These are phyloP conservation scores for Amaranthus cruentus DNA, from an alignment of 148 eudicot species.

Conservation along the genomic window DNA sequence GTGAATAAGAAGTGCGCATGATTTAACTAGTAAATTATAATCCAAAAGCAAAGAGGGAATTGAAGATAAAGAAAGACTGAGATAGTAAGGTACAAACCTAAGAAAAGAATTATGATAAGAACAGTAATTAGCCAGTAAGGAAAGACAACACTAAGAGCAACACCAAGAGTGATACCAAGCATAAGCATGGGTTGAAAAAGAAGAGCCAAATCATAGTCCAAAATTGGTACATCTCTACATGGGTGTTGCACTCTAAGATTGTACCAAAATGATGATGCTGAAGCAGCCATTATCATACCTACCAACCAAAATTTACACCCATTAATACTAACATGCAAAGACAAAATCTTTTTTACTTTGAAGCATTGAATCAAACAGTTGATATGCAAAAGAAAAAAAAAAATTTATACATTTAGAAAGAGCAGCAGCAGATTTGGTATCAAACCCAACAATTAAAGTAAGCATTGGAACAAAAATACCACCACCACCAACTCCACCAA, in stretches of 20 bases:
- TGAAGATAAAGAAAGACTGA: background rate
- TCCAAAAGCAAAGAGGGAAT: background rate
- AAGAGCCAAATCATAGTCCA: slow-evolving; percentile 93
- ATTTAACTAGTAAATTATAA: too few species aligned
- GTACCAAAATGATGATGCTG: slow-evolving; percentile 94
- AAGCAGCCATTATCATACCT: slow-evolving; percentile 99
- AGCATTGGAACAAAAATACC: slow-evolving; percentile 98
- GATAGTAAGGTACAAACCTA: slow-evolving; percentile 43
- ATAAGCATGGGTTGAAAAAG: slow-evolving; percentile 97
- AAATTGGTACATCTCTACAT: slow-evolving; percentile 72
- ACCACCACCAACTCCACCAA: slow-evolving; percentile 97
- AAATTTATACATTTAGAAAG: slow-evolving; percentile 72
- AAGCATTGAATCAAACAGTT: background rate
- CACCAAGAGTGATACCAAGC: slow-evolving; percentile 96
- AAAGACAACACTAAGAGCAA: slow-evolving; percentile 83
- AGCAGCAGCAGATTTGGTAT: slow-evolving; percentile 98
- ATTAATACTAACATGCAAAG: background rate
- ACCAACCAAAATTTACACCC: slow-evolving; percentile 3
- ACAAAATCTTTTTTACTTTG: background rate
- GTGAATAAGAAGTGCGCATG: too few species aligned
- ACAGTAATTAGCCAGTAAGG: slow-evolving; percentile 97
- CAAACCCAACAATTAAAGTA: slow-evolving; percentile 79
- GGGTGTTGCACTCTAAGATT: slow-evolving; percentile 92
- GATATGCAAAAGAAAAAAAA: background rate
- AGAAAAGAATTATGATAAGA: slow-evolving; percentile 84